These are phyloP conservation scores for Guyanaporus albipodus DNA, from an alignment of 768 basidiomycete genomes.

Conservation along the genomic window DNA sequence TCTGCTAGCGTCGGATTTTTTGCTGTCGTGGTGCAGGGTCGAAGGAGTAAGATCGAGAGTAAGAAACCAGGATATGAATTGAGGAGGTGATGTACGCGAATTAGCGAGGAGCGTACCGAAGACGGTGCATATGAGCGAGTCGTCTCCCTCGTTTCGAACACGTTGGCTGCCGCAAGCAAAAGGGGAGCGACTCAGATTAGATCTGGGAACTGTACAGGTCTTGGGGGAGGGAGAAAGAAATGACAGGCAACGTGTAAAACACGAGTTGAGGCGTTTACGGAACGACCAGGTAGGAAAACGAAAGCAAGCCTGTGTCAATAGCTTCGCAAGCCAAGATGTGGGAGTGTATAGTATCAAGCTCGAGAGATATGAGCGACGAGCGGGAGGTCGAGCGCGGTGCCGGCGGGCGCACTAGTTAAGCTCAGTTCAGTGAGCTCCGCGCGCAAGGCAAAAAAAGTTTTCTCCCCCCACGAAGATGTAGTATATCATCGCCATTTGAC, in stretches of 20 bases:
- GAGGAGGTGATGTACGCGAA: slow-evolving; percentile 25
- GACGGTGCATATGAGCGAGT: slow-evolving; percentile 61
- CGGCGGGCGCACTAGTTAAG: background rate
- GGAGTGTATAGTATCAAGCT: background rate
- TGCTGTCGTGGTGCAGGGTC: slow-evolving; percentile 45
- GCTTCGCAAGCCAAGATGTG: background rate
- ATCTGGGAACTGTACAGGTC: slow-evolving; percentile 20
- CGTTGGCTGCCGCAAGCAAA: slow-evolving; percentile 44
- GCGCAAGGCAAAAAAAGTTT: no score
- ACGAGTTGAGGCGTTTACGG: slow-evolving; percentile 52
- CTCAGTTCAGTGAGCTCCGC: background rate
- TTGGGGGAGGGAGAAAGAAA: slow-evolving; percentile 30
- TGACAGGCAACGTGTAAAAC: slow-evolving; percentile 69
- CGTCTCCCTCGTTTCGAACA: slow-evolving; percentile 60
- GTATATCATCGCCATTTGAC: no score
- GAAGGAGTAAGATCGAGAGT: slow-evolving; percentile 20
- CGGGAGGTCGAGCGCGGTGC: slow-evolving; percentile 6
- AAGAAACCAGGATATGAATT: slow-evolving; percentile 20
- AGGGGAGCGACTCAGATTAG: slow-evolving; percentile 31
- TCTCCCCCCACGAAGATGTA: background rate
- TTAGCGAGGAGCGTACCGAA: slow-evolving; percentile 59
- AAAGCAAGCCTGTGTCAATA: no score
- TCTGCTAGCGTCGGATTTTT: slow-evolving; percentile 67
- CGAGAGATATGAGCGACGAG: background rate
- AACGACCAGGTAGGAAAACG: slow-evolving; percentile 11